Evolutionary conservation across 352 stramenopile genomes (phyloP).

Genomic region (Phytophthora ramorum): DNA sequence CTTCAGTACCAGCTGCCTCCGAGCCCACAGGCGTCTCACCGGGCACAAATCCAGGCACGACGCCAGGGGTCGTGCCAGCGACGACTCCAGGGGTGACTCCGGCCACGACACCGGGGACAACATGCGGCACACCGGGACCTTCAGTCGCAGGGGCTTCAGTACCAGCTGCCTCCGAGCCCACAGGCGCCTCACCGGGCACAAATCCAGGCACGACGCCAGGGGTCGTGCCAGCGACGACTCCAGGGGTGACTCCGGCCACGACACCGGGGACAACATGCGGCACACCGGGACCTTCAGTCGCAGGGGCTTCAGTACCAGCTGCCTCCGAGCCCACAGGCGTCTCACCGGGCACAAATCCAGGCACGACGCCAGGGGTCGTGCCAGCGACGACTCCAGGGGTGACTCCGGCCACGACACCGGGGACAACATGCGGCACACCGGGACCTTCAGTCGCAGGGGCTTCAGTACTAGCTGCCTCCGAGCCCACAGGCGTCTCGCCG

Average conservation of each 20-base stretch:
- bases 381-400: no score
- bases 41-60: constrained; percentile 11
- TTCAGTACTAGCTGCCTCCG: no score
- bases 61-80: constrained; percentile 22
- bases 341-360: constrained; percentile 6
- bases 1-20: constrained; percentile 16
- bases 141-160: constrained; percentile 19
- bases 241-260: no score
- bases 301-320: no score
- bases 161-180: constrained; percentile 5
- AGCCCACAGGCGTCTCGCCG: no score
- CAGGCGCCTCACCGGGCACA: not conserved
- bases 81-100: not conserved
- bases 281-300: no score
- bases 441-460: no score
- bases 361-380: no score
- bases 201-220: constrained; percentile 16
- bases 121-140: constrained; percentile 10
- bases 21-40: not conserved
- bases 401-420: not conserved
- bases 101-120: no score
- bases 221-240: no score
- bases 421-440: no score
- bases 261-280: no score
- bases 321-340: not conserved